Evolutionary conservation across 768 basidiomycete genomes (phyloP).

Genomic region (Pulveroboletus sp.): DNA sequence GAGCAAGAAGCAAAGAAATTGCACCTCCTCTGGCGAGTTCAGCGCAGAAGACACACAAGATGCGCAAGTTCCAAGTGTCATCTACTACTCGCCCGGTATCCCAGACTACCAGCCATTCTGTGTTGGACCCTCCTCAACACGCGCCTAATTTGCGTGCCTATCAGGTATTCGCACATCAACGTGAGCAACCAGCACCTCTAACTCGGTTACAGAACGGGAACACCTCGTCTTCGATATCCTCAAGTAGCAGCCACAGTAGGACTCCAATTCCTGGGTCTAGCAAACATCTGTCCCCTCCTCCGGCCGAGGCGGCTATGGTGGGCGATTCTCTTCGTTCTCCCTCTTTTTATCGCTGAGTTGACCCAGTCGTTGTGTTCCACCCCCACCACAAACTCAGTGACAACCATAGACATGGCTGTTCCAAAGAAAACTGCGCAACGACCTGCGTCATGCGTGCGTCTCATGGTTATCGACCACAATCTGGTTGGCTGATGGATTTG

Average conservation of each 20-base stretch:
- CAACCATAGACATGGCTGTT: constrained; percentile 14
- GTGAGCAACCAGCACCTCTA: constrained; percentile 8
- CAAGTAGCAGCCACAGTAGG: background rate
- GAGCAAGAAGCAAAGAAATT: background rate
- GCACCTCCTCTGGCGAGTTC: background rate
- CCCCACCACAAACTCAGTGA: background rate
- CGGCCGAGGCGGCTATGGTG: constrained; percentile 14
- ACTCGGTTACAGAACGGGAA: constrained; percentile 14
- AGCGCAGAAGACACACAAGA: constrained; percentile 12
- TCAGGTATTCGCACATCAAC: constrained; percentile 12
- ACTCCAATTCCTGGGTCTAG: constrained; percentile 6
- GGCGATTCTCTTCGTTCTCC: constrained; percentile 3
- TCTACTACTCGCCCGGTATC: constrained; percentile 2
- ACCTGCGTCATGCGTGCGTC: constrained; percentile 7
- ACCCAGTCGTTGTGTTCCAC: constrained; percentile 8
- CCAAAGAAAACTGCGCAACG: constrained; percentile 2
- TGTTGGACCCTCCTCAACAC: constrained; percentile 13
- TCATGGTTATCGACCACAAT: background rate
- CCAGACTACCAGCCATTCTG: constrained; percentile 3
- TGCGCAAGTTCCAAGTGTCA: constrained; percentile 5
- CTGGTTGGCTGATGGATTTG: background rate
- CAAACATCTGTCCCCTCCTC: constrained; percentile 5
- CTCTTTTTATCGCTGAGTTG: constrained; percentile 9
- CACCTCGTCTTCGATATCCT: constrained; percentile 10
- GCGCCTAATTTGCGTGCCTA: constrained; percentile 1